These are phyloP conservation scores for Beauveria sp. DNA, from an alignment of 2,329 filamentous ascomycete species.

Conservation along the genomic window DNA sequence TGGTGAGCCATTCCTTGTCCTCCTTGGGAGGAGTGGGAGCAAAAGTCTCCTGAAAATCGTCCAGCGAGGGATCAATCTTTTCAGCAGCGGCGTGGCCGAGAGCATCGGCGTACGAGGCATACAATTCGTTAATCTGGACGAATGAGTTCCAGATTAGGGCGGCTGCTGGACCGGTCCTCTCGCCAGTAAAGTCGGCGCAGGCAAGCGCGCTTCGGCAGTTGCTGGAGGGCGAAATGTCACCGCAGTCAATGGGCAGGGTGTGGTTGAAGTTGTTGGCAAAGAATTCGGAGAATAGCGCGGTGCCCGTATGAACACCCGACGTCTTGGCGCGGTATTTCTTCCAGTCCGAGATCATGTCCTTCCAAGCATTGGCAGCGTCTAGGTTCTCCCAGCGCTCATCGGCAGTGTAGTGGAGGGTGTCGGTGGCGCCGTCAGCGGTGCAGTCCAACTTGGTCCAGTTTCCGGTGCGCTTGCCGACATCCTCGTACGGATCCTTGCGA, in stretches of 20 bases:
- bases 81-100: constrained; percentile 5
- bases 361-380: background rate
- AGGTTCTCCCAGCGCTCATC: background rate
- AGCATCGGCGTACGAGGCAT: constrained; percentile 8
- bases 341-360: background rate
- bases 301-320: background rate
- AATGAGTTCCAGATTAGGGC: constrained; percentile 21
- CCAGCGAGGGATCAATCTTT: constrained; percentile 13
- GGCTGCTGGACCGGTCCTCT: constrained; percentile 15
- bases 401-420: background rate
- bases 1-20: constrained; percentile 18
- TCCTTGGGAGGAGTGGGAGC: constrained; percentile 8
- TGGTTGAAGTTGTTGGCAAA: constrained; percentile 8
- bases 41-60: constrained; percentile 16
- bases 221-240: background rate
- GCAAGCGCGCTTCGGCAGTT: background rate
- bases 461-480: constrained; percentile 13
- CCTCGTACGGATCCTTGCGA: constrained; percentile 14
- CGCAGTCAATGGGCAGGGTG: background rate
- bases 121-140: constrained; percentile 16
- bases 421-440: constrained; percentile 8
- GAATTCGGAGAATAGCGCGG: constrained; percentile 13
- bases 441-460: constrained; percentile 21
- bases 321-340: background rate
- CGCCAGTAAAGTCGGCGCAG: constrained; percentile 9